phyloP scores from a whole-genome alignment of 192 early-diverging fungal species.

The Linnemannia schmuckeri region DNA sequence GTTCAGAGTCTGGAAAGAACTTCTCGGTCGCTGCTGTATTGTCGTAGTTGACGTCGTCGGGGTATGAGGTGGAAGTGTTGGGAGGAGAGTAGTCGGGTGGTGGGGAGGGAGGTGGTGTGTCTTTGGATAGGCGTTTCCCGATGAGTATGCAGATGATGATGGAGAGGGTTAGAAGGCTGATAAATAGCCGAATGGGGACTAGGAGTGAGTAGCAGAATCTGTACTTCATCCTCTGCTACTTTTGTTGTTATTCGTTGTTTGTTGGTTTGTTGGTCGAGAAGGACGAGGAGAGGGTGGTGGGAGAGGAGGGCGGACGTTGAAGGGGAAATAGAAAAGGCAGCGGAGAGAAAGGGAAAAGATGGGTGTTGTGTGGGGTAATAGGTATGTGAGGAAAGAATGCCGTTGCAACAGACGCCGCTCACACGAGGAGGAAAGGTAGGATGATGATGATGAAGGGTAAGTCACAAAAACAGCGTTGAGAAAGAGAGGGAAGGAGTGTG shows the following conservation, averaged over 20 bases:
- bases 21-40: not conserved
- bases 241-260: not conserved
- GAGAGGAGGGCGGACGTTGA: too few species aligned
- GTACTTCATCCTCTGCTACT: not conserved
- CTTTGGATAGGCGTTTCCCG: conserved; percentile 6
- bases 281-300: not conserved
- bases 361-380: too few species aligned
- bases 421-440: too few species aligned
- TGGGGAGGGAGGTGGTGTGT: not conserved
- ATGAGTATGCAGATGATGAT: not conserved
- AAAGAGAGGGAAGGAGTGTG: too few species aligned
- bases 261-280: not conserved
- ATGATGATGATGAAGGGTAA: too few species aligned
- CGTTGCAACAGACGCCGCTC: too few species aligned
- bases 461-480: too few species aligned
- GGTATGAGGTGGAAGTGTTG: not conserved
- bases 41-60: not conserved
- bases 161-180: conserved; percentile 6
- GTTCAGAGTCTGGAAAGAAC: conserved; percentile 24
- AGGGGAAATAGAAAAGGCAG: too few species aligned
- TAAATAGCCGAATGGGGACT: not conserved
- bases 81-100: not conserved
- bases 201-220: not conserved
- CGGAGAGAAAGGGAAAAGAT: not conserved
- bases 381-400: too few species aligned